Evolutionary conservation across 192 early-diverging fungal species (phyloP).

Genomic region (Coemansia umbellata): DNA sequence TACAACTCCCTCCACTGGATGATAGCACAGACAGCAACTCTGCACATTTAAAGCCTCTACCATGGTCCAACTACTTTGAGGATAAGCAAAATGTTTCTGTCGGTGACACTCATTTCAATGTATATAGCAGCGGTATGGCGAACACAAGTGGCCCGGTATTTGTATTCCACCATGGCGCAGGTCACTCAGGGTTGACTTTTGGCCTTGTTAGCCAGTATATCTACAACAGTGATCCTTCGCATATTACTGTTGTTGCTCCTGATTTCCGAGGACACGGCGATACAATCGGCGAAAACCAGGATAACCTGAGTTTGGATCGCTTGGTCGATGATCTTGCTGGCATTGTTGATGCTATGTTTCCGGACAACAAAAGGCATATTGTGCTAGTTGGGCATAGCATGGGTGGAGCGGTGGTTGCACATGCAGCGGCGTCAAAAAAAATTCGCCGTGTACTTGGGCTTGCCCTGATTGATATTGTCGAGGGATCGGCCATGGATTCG

Average conservation of each 20-base stretch:
- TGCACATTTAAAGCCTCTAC: conserved; percentile 32
- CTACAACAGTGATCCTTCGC: conserved; percentile 19
- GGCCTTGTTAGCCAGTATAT: conserved; percentile 59
- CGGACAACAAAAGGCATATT: conserved; percentile 51
- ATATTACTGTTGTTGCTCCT: conserved; percentile 52
- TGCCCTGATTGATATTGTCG: conserved; percentile 74
- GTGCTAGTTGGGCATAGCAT: conserved; percentile 81
- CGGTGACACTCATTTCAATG: conserved; percentile 45
- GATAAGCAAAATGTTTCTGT: conserved; percentile 28
- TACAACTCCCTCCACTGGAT: conserved; percentile 24
- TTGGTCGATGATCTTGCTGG: conserved; percentile 58
- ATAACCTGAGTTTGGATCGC: conserved; percentile 54
- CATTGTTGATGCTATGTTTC: conserved; percentile 49
- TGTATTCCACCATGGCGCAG: conserved; percentile 82
- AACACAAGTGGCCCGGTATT: conserved; percentile 56
- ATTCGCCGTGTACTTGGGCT: conserved; percentile 58
- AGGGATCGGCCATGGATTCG: conserved; percentile 60
- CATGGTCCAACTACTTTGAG: conserved; percentile 60
- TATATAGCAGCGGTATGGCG: conserved; percentile 24
- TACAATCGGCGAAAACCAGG: conserved; percentile 43
- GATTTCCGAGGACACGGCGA: conserved; percentile 75
- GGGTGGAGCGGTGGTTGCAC: conserved; percentile 72
- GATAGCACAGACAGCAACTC: background rate
- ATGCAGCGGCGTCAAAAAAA: conserved; percentile 54
- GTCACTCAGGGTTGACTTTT: conserved; percentile 64